Percentiles rank a stretch among this genome's conserved stretches.
These are phyloP conservation scores for Setaria italica DNA, from an alignment of 202 grass and related monocot genomes.

Conservation along the genomic window DNA sequence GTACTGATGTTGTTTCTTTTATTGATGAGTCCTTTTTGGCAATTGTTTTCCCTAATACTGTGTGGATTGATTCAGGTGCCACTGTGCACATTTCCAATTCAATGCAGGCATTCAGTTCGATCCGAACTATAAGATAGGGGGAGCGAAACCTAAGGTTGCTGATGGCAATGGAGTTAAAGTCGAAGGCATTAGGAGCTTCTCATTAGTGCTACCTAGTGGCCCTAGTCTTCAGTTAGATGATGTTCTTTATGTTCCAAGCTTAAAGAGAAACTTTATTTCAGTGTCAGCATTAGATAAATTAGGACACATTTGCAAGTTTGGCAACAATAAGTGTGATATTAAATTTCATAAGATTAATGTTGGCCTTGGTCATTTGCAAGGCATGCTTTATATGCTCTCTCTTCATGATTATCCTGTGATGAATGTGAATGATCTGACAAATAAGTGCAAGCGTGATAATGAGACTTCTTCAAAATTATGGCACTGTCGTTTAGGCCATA, in stretches of 20 bases:
- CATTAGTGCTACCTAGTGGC: not conserved
- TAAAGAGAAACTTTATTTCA: not conserved
- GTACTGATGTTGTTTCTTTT: not conserved
- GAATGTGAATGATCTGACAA: too few species aligned
- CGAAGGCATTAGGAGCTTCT: not conserved
- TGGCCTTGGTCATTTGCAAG: too few species aligned
- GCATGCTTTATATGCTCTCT: too few species aligned
- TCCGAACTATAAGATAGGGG: not conserved
- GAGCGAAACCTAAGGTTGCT: not conserved
- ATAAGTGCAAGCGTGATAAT: too few species aligned
- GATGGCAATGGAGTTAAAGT: not conserved
- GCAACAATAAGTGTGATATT: too few species aligned
- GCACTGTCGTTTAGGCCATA: too few species aligned
- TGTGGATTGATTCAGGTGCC: not conserved
- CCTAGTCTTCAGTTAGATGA: not conserved
- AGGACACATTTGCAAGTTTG: too few species aligned
- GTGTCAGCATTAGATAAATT: too few species aligned
- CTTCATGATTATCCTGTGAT: too few species aligned
- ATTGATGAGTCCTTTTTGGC: not conserved
- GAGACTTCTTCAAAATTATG: too few species aligned
- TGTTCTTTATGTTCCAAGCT: not conserved
- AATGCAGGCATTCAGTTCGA: not conserved
- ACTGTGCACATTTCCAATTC: not conserved
- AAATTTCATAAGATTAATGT: too few species aligned
- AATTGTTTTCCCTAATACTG: not conserved